Percentiles rank a stretch among this genome's conserved stretches.
Conservation (phyloP, 345 rosid species). For the Moringa oleifera region DNA sequence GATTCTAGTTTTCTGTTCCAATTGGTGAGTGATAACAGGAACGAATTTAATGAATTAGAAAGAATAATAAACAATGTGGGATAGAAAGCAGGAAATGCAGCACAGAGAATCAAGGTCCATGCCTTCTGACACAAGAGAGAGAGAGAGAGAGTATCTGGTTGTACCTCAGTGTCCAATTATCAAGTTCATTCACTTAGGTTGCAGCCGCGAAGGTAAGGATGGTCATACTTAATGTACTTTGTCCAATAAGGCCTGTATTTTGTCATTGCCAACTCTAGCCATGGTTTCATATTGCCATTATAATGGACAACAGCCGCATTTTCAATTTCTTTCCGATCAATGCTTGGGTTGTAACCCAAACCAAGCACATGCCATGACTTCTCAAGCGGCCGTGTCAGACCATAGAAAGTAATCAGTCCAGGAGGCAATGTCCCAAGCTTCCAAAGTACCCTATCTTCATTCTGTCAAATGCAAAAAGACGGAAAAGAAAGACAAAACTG, state of each 20-base stretch:
- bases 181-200: conserved; percentile 51
- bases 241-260: conserved; percentile 90
- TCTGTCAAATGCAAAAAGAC: conserved; percentile 41
- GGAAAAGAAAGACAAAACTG: background rate
- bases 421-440: conserved; percentile 99
- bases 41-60: conserved; percentile 42
- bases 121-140: conserved; percentile 18
- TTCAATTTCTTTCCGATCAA: conserved; percentile 71
- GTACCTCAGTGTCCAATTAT: conserved; percentile 15
- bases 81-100: conserved; percentile 16
- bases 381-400: conserved; percentile 74
- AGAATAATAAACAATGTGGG: conserved; percentile 33
- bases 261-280: conserved; percentile 97
- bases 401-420: conserved; percentile 89
- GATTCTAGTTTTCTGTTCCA: conserved; percentile 20
- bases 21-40: conserved; percentile 11
- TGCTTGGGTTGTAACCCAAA: conserved; percentile 90
- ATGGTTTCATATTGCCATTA: conserved; percentile 99
- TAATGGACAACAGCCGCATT: conserved; percentile 93
- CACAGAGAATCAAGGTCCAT: conserved; percentile 20
- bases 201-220: conserved; percentile 81
- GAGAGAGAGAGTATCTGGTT: conserved; percentile 6
- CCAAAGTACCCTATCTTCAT: conserved; percentile 91
- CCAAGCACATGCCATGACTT: conserved; percentile 99
- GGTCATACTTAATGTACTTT: conserved; percentile 82